A percentile compares a stretch with the other conserved stretches of the same genome.
Evolutionary conservation across 1,284 basidiomycete species (phyloP).

Genomic region (Exobasidium cylindrosporum): DNA sequence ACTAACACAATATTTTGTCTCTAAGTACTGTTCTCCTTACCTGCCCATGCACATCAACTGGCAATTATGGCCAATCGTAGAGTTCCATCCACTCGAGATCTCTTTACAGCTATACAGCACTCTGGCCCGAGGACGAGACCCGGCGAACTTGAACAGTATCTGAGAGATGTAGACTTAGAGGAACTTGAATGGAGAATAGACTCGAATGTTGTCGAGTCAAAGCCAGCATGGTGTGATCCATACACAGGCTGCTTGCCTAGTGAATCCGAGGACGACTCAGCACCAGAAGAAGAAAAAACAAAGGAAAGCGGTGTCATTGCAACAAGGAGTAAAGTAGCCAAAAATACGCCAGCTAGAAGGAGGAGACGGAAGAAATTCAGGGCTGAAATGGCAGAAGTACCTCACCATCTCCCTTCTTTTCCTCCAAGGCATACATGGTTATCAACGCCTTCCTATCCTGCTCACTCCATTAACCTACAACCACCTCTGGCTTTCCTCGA

Average conservation of each 20-base stretch:
- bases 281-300: background rate
- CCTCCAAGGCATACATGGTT: constrained; percentile 13
- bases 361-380: background rate
- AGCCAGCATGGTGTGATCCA: constrained; percentile 3
- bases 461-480: background rate
- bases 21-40: background rate
- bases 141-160: background rate
- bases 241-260: background rate
- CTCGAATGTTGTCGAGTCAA: background rate
- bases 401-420: constrained; percentile 1
- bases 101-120: background rate
- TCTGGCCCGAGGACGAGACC: background rate
- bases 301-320: background rate
- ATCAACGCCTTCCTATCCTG: constrained; percentile 1
- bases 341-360: background rate
- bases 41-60: background rate
- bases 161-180: background rate
- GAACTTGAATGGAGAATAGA: background rate
- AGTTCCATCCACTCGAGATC: constrained; percentile 1
- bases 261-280: background rate
- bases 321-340: background rate
- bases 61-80: constrained; percentile 1
- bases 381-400: constrained; percentile 6
- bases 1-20: background rate
- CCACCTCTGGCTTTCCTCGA: constrained; percentile 7